A percentile compares a stretch with the other conserved stretches of the same genome.
Conservation (phyloP, 306 rosid species). For the Vicia faba region DNA sequence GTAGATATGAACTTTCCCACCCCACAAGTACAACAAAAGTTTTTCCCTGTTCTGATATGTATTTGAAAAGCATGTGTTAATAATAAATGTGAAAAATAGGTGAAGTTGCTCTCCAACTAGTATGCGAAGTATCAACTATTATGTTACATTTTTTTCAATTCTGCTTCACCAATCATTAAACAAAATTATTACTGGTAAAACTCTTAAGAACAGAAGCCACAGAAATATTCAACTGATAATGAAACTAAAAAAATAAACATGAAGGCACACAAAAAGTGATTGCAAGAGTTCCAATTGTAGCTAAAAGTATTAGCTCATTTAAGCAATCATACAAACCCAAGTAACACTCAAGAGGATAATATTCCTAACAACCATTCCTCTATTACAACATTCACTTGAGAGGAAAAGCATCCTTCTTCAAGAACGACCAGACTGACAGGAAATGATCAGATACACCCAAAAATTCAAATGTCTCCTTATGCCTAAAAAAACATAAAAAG, state of each 20-base stretch:
- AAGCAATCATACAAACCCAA: slow-evolving; percentile 55
- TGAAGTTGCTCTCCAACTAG: no score
- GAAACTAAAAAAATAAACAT: slow-evolving; percentile 39
- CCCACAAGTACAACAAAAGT: no score
- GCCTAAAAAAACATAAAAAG: slow-evolving; percentile 49
- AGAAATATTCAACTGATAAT: slow-evolving; percentile 22
- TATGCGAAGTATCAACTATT: not conserved
- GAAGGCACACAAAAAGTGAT: slow-evolving; percentile 23
- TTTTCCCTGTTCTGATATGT: no score
- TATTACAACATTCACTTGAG: slow-evolving; percentile 56
- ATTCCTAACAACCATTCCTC: slow-evolving; percentile 51
- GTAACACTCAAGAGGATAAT: slow-evolving; percentile 35
- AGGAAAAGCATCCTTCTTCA: slow-evolving; percentile 47
- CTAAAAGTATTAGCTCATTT: slow-evolving; percentile 61
- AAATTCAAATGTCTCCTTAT: slow-evolving; percentile 41
- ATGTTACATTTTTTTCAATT: not conserved
- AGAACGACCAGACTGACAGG: slow-evolving; percentile 41
- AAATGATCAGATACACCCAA: slow-evolving; percentile 41
- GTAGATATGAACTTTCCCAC: no score
- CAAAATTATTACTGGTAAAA: not conserved
- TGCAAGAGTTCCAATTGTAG: slow-evolving; percentile 45
- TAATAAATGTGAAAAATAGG: no score
- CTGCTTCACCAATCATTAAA: not conserved
- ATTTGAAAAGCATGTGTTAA: no score
- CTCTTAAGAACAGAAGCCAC: slow-evolving; percentile 11